Conservation (phyloP, 1,284 basidiomycete species). For the Ceratobasidium sp. region DNA sequence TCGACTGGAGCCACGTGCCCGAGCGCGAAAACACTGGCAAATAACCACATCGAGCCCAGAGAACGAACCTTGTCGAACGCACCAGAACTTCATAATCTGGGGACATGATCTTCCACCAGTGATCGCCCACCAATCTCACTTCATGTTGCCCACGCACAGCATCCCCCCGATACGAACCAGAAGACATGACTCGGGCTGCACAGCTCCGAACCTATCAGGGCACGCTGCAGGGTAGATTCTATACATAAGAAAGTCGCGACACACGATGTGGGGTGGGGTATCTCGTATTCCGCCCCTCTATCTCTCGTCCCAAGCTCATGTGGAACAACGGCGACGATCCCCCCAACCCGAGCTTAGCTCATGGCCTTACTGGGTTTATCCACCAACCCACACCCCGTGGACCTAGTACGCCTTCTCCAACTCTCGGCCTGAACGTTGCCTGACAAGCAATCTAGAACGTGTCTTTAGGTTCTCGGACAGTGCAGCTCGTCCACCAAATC, state of each 20-base stretch:
- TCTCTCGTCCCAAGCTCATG: background rate
- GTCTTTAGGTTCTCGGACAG: background rate
- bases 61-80: background rate
- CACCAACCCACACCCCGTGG: conserved; percentile 1
- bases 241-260: background rate
- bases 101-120: background rate
- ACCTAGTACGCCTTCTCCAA: background rate
- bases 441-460: background rate
- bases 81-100: background rate
- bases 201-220: background rate
- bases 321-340: conserved; percentile 17
- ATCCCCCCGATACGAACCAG: background rate
- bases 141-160: background rate
- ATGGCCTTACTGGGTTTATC: conserved; percentile 7
- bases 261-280: too few relatives aligned
- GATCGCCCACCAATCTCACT: background rate
- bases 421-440: background rate
- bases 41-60: too few relatives aligned
- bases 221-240: background rate
- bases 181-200: conserved; percentile 2
- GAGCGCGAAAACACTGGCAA: too few relatives aligned
- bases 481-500: background rate
- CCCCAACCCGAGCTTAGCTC: background rate
- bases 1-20: too few relatives aligned
- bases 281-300: background rate